A percentile compares a stretch with the other conserved stretches of the same genome.
These are phyloP conservation scores for Cladophialophora psammophila DNA, from an alignment of 2,329 filamentous ascomycete genomes.

Conservation along the genomic window DNA sequence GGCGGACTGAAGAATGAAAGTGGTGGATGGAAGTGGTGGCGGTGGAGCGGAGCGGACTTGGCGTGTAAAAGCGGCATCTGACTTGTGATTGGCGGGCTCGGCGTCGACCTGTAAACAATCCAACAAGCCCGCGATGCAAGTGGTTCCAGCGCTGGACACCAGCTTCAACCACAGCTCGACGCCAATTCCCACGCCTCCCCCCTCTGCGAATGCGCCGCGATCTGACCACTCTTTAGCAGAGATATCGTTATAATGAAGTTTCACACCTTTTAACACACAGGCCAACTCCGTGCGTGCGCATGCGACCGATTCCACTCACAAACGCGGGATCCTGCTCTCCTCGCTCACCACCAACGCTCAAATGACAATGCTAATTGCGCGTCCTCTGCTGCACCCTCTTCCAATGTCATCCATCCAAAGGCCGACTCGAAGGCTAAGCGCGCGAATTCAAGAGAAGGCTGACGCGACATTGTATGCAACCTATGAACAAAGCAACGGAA, in stretches of 20 bases:
- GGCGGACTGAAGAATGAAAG: not conserved
- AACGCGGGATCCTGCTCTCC: constrained; percentile 29
- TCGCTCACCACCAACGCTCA: constrained; percentile 29
- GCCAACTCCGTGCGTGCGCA: constrained; percentile 14
- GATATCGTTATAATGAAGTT: constrained; percentile 28
- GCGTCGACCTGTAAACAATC: constrained; percentile 20
- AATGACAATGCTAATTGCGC: constrained; percentile 45
- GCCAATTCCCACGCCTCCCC: not conserved
- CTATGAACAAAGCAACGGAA: constrained; percentile 26
- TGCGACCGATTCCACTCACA: constrained; percentile 22
- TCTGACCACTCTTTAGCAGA: constrained; percentile 22
- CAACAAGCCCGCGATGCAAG: constrained; percentile 16
- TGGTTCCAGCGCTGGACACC: constrained; percentile 8
- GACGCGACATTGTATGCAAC: constrained; percentile 36
- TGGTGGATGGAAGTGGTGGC: not conserved
- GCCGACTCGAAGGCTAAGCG: constrained; percentile 42
- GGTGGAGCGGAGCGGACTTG: not conserved
- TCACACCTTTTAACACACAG: constrained; percentile 8
- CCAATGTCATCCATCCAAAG: constrained; percentile 44
- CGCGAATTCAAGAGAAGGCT: constrained; percentile 49
- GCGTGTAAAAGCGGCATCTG: not conserved
- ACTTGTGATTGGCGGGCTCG: constrained; percentile 10
- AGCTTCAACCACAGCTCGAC: not conserved
- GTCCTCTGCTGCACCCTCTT: constrained; percentile 43
- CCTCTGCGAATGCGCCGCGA: constrained; percentile 1